Conservation (phyloP, 2,329 filamentous ascomycete species). For the Conoideocrella luteorostrata region DNA sequence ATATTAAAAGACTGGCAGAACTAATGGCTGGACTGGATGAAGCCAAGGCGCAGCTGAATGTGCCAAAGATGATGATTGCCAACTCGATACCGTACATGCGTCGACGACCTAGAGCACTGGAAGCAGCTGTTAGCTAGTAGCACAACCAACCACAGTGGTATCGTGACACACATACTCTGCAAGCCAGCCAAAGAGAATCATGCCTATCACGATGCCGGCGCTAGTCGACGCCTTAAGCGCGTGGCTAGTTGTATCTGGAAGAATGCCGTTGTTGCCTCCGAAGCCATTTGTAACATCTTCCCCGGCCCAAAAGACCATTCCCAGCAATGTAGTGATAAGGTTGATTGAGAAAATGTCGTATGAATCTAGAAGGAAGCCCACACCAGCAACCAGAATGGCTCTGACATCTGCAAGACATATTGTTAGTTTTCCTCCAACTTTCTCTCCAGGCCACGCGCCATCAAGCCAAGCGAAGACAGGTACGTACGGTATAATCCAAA, state of each 20-base stretch:
- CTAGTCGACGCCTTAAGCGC: conserved; percentile 78
- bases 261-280: conserved; percentile 46
- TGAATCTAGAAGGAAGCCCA: conserved; percentile 78
- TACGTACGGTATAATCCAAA: conserved; percentile 63
- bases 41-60: conserved; percentile 59
- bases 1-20: conserved; percentile 56
- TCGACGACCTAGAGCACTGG: conserved; percentile 60
- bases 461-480: neutral
- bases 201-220: conserved; percentile 71
- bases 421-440: neutral
- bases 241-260: conserved; percentile 61
- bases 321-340: conserved; percentile 63
- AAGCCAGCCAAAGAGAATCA: conserved; percentile 69
- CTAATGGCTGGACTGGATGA: conserved; percentile 55
- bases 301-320: conserved; percentile 67
- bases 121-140: conserved; percentile 11
- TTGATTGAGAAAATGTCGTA: conserved; percentile 81
- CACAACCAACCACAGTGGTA: neutral
- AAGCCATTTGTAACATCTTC: conserved; percentile 35
- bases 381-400: conserved; percentile 68
- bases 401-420: conserved; percentile 47
- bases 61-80: conserved; percentile 64
- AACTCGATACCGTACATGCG: conserved; percentile 78
- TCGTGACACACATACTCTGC: conserved; percentile 48
- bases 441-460: neutral